These are phyloP conservation scores for Rhodotorula paludigena DNA, from an alignment of 768 basidiomycete species.

Conservation along the genomic window DNA sequence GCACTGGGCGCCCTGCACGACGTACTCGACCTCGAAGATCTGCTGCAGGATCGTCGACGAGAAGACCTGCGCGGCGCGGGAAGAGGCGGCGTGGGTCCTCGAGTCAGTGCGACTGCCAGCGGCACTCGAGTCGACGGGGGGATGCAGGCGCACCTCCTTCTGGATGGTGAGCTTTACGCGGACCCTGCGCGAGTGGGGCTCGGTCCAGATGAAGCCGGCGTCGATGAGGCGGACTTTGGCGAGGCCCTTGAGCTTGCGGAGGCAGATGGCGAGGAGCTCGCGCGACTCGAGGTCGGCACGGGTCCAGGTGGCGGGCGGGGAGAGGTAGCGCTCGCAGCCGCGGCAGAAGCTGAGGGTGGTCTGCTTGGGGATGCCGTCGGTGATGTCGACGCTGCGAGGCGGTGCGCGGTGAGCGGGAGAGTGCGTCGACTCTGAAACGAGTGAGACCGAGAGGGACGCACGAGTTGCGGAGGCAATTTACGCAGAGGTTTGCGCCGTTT, in stretches of 20 bases:
- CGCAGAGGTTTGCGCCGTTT: constrained; percentile 83
- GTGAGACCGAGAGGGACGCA: constrained; percentile 47
- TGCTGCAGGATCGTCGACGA: constrained; percentile 94
- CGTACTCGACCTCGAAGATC: constrained; percentile 91
- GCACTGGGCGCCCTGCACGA: constrained; percentile 92
- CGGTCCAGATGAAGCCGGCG: constrained; percentile 98
- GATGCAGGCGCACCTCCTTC: constrained; percentile 68
- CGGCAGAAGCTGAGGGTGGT: constrained; percentile 87
- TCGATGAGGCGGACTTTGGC: constrained; percentile 94
- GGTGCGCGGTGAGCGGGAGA: not conserved
- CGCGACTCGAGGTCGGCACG: constrained; percentile 82
- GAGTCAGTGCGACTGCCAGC: not conserved
- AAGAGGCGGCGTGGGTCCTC: not conserved
- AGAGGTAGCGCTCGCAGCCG: constrained; percentile 92
- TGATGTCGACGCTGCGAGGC: constrained; percentile 75
- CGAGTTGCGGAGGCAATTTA: constrained; percentile 82
- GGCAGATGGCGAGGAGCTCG: constrained; percentile 86
- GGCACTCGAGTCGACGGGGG: not conserved
- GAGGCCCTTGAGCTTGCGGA: constrained; percentile 89
- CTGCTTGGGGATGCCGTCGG: constrained; percentile 81
- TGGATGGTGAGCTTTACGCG: constrained; percentile 93
- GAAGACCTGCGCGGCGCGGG: constrained; percentile 59
- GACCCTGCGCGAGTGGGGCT: constrained; percentile 90
- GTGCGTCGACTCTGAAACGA: not conserved
- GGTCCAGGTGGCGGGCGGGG: constrained; percentile 82